phyloP scores from a whole-genome alignment of 2,329 filamentous ascomycete genomes.

The Aspergillus pseudoglaucus region DNA sequence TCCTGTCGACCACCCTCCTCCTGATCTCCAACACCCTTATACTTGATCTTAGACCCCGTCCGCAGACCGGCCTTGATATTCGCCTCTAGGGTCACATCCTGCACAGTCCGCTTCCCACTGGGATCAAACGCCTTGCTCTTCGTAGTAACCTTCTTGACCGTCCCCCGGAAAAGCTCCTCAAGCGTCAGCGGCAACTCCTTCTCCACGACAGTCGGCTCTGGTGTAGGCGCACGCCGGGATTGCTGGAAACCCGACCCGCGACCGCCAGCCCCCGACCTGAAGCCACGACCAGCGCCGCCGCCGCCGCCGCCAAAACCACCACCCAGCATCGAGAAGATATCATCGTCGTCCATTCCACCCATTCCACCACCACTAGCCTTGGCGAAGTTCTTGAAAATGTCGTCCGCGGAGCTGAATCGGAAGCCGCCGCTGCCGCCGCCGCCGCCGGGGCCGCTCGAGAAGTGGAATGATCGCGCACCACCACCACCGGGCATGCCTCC shows the following conservation, averaged over 20 bases:
- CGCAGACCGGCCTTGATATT: constrained; percentile 94
- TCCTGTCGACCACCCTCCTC: constrained; percentile 95
- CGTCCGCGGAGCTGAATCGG: constrained; percentile 74
- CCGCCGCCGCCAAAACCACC: constrained; percentile 39
- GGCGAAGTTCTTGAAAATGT: constrained; percentile 80
- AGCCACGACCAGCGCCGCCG: constrained; percentile 34
- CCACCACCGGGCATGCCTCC: constrained; percentile 41
- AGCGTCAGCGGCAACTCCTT: constrained; percentile 71
- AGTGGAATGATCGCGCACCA: constrained; percentile 42
- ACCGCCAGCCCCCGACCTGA: constrained; percentile 21
- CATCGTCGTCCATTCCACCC: constrained; percentile 41
- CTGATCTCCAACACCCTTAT: constrained; percentile 94
- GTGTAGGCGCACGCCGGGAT: constrained; percentile 47
- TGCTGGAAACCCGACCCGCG: constrained; percentile 20
- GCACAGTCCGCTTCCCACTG: constrained; percentile 72
- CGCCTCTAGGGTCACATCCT: constrained; percentile 87
- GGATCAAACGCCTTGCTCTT: constrained; percentile 91
- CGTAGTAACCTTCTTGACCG: constrained; percentile 96
- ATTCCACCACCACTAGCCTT: constrained; percentile 49
- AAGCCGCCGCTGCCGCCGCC: constrained; percentile 55
- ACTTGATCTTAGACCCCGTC: constrained; percentile 97
- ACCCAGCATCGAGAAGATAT: constrained; percentile 49
- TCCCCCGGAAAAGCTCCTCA: constrained; percentile 81
- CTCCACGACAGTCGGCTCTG: constrained; percentile 87
- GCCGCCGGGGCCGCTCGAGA: constrained; percentile 47